Conservation (phyloP, 1,139 yeast species). For the Hemisphaericaspora xylofermentans region DNA sequence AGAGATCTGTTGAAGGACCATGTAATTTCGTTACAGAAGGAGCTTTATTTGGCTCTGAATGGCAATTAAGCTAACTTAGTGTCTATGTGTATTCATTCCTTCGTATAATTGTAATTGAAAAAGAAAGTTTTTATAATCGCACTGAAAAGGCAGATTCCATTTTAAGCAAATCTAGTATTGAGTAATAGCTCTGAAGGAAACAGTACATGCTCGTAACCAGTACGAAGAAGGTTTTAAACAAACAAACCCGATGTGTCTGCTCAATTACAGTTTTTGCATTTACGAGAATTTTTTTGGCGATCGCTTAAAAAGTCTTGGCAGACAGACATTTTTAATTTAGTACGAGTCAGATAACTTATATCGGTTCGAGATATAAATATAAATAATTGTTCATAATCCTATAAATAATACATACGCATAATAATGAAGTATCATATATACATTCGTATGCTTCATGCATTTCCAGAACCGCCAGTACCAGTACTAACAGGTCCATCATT, state of each 20-base stretch:
- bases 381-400: too few relatives aligned
- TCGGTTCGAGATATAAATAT: too few relatives aligned
- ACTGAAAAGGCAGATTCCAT: too few relatives aligned
- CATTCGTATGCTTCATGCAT: background rate
- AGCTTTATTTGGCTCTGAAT: constrained; percentile 37
- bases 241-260: background rate
- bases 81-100: background rate
- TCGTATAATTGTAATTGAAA: background rate
- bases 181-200: too few relatives aligned
- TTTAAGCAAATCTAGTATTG: too few relatives aligned
- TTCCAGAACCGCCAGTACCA: constrained; percentile 4
- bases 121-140: too few relatives aligned
- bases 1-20: constrained; percentile 75
- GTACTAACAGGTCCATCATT: constrained; percentile 5
- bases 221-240: too few relatives aligned
- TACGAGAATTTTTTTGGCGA: too few relatives aligned
- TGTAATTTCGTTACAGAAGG: constrained; percentile 59
- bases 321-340: background rate
- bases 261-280: too few relatives aligned
- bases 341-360: background rate
- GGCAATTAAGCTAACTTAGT: constrained; percentile 1
- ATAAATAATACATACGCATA: too few relatives aligned
- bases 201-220: too few relatives aligned
- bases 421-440: too few relatives aligned
- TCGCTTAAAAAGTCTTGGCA: constrained; percentile 2